Evolutionary conservation across 2,329 filamentous ascomycete species (phyloP).

Genomic region (Penicillium palitans): DNA sequence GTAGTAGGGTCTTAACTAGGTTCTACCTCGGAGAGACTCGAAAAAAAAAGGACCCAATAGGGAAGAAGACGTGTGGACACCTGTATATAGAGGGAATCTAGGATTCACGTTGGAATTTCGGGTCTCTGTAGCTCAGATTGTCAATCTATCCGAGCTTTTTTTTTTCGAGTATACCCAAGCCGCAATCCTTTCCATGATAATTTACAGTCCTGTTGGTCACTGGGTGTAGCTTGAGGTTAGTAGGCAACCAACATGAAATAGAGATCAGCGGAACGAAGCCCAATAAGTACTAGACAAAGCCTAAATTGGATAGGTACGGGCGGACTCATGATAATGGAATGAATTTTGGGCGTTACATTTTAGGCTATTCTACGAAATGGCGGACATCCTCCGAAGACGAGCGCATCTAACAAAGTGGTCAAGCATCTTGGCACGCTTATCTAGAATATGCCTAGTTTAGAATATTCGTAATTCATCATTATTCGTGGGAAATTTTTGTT

Average conservation of each 20-base stretch:
- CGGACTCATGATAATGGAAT: background rate
- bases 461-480: background rate
- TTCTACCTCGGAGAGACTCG: background rate
- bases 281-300: background rate
- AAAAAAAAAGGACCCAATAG: background rate
- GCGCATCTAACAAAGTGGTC: background rate
- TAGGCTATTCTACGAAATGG: conserved; percentile 13
- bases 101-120: background rate
- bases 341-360: background rate
- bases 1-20: background rate
- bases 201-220: background rate
- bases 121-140: background rate
- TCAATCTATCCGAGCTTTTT: background rate
- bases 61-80: background rate
- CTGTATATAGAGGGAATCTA: background rate
- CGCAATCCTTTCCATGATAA: background rate
- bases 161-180: background rate
- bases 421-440: background rate
- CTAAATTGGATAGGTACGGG: background rate
- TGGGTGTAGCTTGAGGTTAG: background rate
- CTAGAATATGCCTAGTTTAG: background rate
- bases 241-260: background rate
- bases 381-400: background rate
- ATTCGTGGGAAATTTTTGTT: background rate
- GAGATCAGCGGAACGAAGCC: background rate